Base-by-base conservation (phyloP, 768 basidiomycete genomes). In the Calvatia gigantea region DNA sequence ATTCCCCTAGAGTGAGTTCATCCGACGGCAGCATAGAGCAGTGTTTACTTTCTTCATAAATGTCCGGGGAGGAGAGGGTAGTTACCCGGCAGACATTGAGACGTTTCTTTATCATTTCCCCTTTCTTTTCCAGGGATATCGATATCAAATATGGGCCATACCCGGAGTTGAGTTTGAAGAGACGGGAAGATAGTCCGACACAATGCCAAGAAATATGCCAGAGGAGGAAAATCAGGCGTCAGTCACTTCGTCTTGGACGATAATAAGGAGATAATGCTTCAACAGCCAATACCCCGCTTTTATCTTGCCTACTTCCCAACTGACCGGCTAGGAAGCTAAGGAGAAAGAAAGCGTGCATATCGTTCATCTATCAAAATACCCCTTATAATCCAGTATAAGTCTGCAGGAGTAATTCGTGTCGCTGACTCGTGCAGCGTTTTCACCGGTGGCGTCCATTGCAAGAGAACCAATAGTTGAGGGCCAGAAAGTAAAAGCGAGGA, bases 11-110 rank as follows among this genome's bases (percentile, higher is more conserved):
- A 33, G 69, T 41, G 31, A 59, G 60, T 15, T 64, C 64, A 35
- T 67, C 64, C 28, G 65, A 65, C 38, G 69, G 58, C 19, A 62
- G 65, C 32, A 69, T 64, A 7, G 65, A 68, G 33, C 33, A 60
- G 19, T 59, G 31, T 46, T 39, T 47, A 27, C 4, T 19, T 15
- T 33, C 38, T 35, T 43, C 41, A 45, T 51, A 31, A 11, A 11
- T 37, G 38, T 47, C 12, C 44, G n/a, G 37, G 23, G 15, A 19
- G 4, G 8, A 21, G 7, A 14, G 6, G 3, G 17, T 11, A 8
- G 4, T 31, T 15, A 4, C 11, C 28, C 33, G 23, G 27, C 14
- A 31, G 14, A 19, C 32, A 21, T 12, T 21, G 28, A 21, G 11
- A 14, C 23, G 28, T 23, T 43, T 8, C 6, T 27, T 21, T 11